phyloP scores from a whole-genome alignment of 768 basidiomycete genomes.

The Boletus fagicola region DNA sequence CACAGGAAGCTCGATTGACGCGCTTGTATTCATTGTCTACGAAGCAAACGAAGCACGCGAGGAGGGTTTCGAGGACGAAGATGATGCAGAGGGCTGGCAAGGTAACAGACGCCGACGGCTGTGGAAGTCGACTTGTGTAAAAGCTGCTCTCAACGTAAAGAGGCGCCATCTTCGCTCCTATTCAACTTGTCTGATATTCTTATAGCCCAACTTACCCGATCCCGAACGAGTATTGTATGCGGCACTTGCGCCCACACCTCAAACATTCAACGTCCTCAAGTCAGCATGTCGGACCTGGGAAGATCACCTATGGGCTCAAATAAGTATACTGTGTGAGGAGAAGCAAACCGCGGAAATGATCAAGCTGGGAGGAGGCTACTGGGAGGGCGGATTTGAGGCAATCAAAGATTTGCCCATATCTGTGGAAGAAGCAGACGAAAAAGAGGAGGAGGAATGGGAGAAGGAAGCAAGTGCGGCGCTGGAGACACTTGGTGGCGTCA shows the following conservation, averaged over 20 bases:
- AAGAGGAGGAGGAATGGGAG: constrained; percentile 60
- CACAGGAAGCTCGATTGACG: neutral
- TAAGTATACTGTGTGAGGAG: constrained; percentile 79
- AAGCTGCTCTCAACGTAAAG: constrained; percentile 72
- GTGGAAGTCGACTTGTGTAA: constrained; percentile 87
- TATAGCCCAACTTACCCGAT: constrained; percentile 55
- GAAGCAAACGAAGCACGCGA: constrained; percentile 50
- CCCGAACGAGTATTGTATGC: constrained; percentile 88
- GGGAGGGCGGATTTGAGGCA: constrained; percentile 62
- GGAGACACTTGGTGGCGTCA: constrained; percentile 54
- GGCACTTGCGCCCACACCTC: constrained; percentile 71
- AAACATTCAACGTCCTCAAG: constrained; percentile 63
- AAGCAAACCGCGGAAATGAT: constrained; percentile 69
- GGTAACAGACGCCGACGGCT: constrained; percentile 77
- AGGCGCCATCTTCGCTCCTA: neutral
- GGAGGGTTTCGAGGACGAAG: constrained; percentile 45
- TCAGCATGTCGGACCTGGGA: constrained; percentile 87
- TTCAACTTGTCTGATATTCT: constrained; percentile 5
- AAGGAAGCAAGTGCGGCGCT: constrained; percentile 58
- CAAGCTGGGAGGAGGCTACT: constrained; percentile 68
- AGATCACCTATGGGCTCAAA: constrained; percentile 92
- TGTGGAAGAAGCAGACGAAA: constrained; percentile 30
- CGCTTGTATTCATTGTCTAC: constrained; percentile 35
- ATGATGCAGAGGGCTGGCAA: constrained; percentile 49
- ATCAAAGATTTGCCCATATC: constrained; percentile 39